Percentiles rank a stretch among this genome's conserved stretches.
Conservation (phyloP, 176 grass and related monocot species). For the Pontederia paniculata region DNA sequence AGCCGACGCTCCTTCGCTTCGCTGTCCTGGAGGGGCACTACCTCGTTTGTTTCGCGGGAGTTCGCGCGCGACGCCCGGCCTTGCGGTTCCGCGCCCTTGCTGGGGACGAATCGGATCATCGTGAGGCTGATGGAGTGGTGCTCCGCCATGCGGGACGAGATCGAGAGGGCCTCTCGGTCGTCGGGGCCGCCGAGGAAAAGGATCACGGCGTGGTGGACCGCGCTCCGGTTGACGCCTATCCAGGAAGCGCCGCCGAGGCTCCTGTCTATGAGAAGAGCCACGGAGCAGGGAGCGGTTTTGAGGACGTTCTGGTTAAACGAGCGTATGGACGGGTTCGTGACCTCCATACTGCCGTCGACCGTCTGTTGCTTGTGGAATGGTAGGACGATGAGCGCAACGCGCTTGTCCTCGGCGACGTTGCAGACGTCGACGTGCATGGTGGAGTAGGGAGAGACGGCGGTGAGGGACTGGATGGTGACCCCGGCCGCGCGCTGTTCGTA, state of each 20-base stretch:
- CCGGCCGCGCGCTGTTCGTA: conserved; percentile 6
- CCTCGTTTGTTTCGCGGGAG: neutral
- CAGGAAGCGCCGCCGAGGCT: neutral
- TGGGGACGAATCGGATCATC: neutral
- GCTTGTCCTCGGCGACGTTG: conserved; percentile 5
- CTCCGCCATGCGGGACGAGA: conserved; percentile 1
- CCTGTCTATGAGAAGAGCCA: conserved; percentile 2
- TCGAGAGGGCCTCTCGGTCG: conserved; percentile 13
- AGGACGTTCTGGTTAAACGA: conserved; percentile 7
- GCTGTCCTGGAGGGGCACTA: neutral
- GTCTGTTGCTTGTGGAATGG: conserved; percentile 20
- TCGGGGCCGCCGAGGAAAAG: conserved; percentile 14
- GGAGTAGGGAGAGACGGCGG: conserved; percentile 9
- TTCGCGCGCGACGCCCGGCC: neutral
- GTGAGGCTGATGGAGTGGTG: neutral
- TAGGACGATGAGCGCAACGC: conserved; percentile 6
- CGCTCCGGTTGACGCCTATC: neutral
- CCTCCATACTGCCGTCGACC: conserved; percentile 8
- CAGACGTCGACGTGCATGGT: conserved; percentile 18
- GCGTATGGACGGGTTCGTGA: neutral
- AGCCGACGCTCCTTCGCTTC: neutral
- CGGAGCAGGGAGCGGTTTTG: neutral
- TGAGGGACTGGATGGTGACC: conserved; percentile 13
- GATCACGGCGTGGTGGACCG: neutral
- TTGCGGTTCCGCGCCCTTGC: no score